phyloP scores from a whole-genome alignment of 805 yeast genomes.

The Ogataea pignaliae region DNA sequence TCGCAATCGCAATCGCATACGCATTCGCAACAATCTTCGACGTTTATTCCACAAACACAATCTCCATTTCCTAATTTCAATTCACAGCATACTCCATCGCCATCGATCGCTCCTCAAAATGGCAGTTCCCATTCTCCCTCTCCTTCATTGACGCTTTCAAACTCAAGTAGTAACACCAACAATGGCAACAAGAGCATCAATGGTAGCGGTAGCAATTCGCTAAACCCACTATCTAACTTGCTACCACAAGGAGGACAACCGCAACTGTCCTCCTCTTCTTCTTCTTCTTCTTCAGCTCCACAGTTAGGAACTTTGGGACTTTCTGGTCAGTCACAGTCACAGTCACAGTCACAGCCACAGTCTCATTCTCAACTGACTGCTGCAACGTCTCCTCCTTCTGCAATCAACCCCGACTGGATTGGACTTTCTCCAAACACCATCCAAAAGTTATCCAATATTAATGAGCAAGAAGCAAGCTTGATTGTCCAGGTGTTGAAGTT shows the following conservation, averaged over 20 bases:
- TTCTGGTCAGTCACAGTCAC: slow-evolving; percentile 1
- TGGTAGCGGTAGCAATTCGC: not conserved
- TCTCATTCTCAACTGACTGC: slow-evolving; percentile 3
- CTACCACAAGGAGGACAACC: slow-evolving; percentile 8
- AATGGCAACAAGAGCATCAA: slow-evolving; percentile 3
- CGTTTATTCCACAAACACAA: not conserved
- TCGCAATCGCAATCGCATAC: slow-evolving; percentile 11
- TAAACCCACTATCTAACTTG: slow-evolving; percentile 1
- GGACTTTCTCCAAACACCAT: slow-evolving; percentile 45
- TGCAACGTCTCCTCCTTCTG: slow-evolving; percentile 9
- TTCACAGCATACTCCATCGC: not conserved
- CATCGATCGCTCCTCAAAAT: slow-evolving; percentile 4
- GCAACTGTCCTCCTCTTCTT: slow-evolving; percentile 15
- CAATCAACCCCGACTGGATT: slow-evolving; percentile 40
- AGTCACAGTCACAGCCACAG: slow-evolving; percentile 8
- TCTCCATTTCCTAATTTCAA: not conserved
- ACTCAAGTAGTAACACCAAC: not conserved
- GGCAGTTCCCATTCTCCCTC: slow-evolving; percentile 3
- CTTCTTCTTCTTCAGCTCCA: slow-evolving; percentile 12
- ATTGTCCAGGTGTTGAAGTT: slow-evolving; percentile 50
- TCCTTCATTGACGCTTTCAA: slow-evolving; percentile 3
- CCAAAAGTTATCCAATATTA: slow-evolving; percentile 45
- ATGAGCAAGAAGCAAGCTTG: slow-evolving; percentile 54
- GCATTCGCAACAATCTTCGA: slow-evolving; percentile 3
- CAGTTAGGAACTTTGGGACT: slow-evolving; percentile 3